Percentiles rank a stretch among this genome's conserved stretches.
Conservation (phyloP, 176 grass and related monocot species). For the Triticum turgidum region DNA sequence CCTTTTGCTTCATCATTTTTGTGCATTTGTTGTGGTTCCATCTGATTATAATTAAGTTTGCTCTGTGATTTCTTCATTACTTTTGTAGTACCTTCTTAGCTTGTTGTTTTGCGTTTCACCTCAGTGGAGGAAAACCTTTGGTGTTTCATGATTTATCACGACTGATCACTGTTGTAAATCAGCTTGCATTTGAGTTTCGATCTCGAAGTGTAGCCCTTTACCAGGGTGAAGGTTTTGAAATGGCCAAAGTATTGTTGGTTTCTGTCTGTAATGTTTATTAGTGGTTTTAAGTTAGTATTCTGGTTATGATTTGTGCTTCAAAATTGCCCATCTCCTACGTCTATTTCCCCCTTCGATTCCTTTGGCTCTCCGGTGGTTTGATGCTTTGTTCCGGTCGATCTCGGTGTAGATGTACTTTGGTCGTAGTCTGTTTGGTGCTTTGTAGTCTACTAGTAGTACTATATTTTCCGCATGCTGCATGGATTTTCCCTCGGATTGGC, state of each 20-base stretch:
- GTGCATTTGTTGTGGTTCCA: background rate
- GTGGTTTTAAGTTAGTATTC: no score
- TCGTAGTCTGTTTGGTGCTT: background rate
- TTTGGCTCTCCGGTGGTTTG: background rate
- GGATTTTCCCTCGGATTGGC: conserved; percentile 22
- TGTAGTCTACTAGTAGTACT: background rate
- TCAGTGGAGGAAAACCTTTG: background rate
- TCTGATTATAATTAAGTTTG: background rate
- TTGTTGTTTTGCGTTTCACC: background rate
- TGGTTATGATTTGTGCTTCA: no score
- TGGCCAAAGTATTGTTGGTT: no score
- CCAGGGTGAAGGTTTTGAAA: no score
- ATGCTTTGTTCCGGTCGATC: background rate
- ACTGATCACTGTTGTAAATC: no score
- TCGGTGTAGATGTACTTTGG: background rate
- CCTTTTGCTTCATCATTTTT: background rate
- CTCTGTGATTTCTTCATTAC: background rate
- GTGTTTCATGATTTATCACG: background rate
- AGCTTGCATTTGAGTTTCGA: background rate
- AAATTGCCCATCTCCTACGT: background rate
- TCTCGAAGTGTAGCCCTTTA: background rate
- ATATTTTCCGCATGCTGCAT: background rate
- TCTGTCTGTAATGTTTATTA: no score
- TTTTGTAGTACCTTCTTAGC: background rate
- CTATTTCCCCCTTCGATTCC: background rate